A percentile compares a stretch with the other conserved stretches of the same genome.
phyloP scores from a whole-genome alignment of 78 protist genomes.

The Goniomonas avonlea region DNA sequence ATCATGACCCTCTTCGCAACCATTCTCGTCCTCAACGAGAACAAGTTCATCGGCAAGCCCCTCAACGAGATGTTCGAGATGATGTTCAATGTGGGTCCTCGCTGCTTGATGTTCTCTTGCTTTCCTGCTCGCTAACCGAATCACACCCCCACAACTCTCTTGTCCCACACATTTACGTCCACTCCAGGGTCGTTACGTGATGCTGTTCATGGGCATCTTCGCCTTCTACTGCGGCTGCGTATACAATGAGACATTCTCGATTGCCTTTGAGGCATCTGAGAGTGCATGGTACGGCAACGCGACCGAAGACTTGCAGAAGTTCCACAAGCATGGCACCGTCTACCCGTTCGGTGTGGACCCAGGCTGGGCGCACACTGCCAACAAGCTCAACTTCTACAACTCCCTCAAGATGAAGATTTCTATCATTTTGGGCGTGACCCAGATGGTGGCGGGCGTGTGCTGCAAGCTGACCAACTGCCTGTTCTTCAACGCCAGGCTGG shows the following conservation, averaged over 20 bases:
- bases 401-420: conserved; percentile 98
- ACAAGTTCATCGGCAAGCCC: conserved; percentile 29
- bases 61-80: conserved; percentile 6
- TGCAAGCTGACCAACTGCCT: conserved; percentile 63
- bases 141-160: no score
- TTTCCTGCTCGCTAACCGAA: no score
- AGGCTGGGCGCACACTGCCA: conserved; percentile 38
- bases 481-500: conserved; percentile 39
- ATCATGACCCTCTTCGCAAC: conserved; percentile 62
- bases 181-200: conserved; percentile 14
- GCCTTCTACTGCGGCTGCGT: conserved; percentile 90
- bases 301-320: conserved; percentile 27
- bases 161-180: no score
- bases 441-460: conserved; percentile 29
- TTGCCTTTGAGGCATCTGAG: no score
- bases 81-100: no score
- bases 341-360: conserved; percentile 22
- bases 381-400: conserved; percentile 86
- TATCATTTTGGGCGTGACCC: conserved; percentile 88
- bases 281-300: no score
- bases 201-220: conserved; percentile 62
- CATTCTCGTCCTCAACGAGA: conserved; percentile 64
- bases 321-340: background rate
- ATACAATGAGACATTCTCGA: conserved; percentile 92
- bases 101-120: no score